Evolutionary conservation across 2,329 filamentous ascomycete genomes (phyloP).

Genomic region (Coniochaeta sp.): DNA sequence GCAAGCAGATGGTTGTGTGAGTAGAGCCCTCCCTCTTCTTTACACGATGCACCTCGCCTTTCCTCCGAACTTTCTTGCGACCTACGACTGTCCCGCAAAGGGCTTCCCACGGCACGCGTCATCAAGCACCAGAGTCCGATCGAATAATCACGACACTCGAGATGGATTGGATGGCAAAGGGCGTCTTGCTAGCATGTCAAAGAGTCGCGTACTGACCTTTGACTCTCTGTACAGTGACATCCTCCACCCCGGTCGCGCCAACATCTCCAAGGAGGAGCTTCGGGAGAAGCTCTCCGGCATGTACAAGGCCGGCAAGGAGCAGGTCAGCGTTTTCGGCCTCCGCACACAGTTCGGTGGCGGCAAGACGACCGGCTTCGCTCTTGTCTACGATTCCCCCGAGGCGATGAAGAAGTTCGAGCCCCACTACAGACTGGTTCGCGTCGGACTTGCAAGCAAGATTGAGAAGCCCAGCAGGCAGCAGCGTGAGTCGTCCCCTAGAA

Average conservation of each 20-base stretch:
- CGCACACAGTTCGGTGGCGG: slow-evolving; percentile 98
- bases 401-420: slow-evolving; percentile 99
- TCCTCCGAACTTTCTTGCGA: background rate
- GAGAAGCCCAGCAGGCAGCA: slow-evolving; percentile 98
- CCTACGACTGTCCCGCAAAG: background rate
- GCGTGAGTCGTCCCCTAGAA: slow-evolving; percentile 63
- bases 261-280: slow-evolving; percentile 99
- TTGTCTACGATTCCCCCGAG: slow-evolving; percentile 97
- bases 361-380: slow-evolving; percentile 98
- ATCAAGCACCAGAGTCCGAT: background rate
- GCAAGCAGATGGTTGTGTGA: slow-evolving; percentile 99
- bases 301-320: slow-evolving; percentile 98
- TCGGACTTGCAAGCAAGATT: slow-evolving; percentile 86
- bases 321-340: slow-evolving; percentile 97
- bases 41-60: slow-evolving; percentile 7
- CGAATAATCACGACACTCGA: background rate
- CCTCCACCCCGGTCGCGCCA: slow-evolving; percentile 96
- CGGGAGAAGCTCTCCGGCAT: slow-evolving; percentile 87
- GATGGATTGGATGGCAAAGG: background rate
- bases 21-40: slow-evolving; percentile 27
- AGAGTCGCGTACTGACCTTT: slow-evolving; percentile 10
- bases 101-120: background rate
- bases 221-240: slow-evolving; percentile 64
- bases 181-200: background rate
- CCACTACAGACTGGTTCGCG: slow-evolving; percentile 90